phyloP scores from a whole-genome alignment of 139 green algal genomes.

The Trebouxia sp. region DNA sequence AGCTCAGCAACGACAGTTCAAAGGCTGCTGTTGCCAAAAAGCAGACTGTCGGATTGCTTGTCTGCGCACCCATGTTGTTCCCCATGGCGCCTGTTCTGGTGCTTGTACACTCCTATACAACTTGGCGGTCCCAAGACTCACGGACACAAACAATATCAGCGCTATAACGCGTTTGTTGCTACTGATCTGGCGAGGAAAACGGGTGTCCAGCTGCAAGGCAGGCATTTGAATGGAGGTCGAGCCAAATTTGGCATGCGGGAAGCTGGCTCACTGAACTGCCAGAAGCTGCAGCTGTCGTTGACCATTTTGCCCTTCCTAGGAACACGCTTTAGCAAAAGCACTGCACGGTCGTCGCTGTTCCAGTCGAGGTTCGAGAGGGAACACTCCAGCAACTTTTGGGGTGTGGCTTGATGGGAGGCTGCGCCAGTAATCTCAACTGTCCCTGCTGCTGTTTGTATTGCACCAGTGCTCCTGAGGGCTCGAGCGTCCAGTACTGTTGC shows the following conservation, averaged over 20 bases:
- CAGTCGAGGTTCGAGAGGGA: too few species aligned
- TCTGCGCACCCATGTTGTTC: constrained; percentile 20
- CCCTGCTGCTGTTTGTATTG: constrained; percentile 8
- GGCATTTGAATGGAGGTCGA: background rate
- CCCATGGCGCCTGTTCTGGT: background rate
- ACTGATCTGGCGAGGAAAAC: background rate
- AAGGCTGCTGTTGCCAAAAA: too few species aligned
- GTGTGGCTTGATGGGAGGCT: constrained; percentile 20
- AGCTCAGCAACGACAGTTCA: too few species aligned
- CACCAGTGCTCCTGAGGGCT: background rate
- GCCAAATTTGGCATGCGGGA: too few species aligned
- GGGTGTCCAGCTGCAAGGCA: constrained; percentile 9
- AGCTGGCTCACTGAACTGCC: background rate
- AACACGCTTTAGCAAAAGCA: too few species aligned
- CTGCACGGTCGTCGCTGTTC: too few species aligned
- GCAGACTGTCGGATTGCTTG: too few species aligned
- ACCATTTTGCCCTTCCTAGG: too few species aligned
- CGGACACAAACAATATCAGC: background rate
- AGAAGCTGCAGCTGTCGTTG: constrained; percentile 5
- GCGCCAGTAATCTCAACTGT: constrained; percentile 16
- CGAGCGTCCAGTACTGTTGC: background rate
- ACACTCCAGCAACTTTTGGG: too few species aligned
- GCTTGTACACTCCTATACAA: background rate
- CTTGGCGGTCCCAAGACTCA: background rate
- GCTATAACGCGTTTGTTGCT: too few species aligned